Evolutionary conservation across 371 early-diverging fungal genomes (phyloP).

Genomic region (Polyrhizophydium stewartii): DNA sequence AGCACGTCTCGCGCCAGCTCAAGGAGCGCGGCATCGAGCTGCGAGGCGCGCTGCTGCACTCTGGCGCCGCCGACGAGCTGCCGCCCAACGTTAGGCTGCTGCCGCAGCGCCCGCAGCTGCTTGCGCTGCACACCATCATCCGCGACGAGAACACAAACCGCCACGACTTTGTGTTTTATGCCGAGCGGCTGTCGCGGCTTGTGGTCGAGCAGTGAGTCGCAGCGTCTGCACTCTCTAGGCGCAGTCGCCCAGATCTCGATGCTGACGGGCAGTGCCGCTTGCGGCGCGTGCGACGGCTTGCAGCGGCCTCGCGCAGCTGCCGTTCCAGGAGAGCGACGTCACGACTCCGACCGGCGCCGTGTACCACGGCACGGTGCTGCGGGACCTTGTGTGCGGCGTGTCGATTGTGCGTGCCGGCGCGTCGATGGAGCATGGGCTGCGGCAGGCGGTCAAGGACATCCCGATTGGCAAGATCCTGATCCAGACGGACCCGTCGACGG

Average conservation of each 20-base stretch:
- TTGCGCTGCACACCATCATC: slow-evolving; percentile 81
- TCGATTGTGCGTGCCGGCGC: slow-evolving; percentile 84
- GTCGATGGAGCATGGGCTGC: slow-evolving; percentile 83
- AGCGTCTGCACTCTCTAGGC: background rate
- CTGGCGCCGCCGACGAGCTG: slow-evolving; percentile 32
- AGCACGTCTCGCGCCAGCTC: slow-evolving; percentile 79
- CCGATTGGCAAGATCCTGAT: slow-evolving; percentile 85
- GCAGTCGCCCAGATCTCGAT: no score
- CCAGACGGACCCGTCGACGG: slow-evolving; percentile 72
- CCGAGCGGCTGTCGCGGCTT: slow-evolving; percentile 78
- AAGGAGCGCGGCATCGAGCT: slow-evolving; percentile 64
- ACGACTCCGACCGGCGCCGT: slow-evolving; percentile 58
- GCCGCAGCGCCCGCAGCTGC: slow-evolving; percentile 62
- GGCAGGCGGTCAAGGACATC: slow-evolving; percentile 72
- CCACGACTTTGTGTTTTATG: slow-evolving; percentile 86
- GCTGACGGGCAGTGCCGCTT: background rate
- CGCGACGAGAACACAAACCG: slow-evolving; percentile 67
- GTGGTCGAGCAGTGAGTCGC: slow-evolving; percentile 63
- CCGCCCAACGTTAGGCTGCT: slow-evolving; percentile 56
- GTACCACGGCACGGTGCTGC: slow-evolving; percentile 52
- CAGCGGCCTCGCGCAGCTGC: slow-evolving; percentile 59
- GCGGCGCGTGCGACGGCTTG: background rate
- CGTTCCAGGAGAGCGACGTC: slow-evolving; percentile 44
- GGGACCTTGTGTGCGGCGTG: slow-evolving; percentile 65
- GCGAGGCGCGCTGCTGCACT: slow-evolving; percentile 28